These are phyloP conservation scores for Talaromyces atroroseus DNA, from an alignment of 2,329 filamentous ascomycete genomes.

Conservation along the genomic window DNA sequence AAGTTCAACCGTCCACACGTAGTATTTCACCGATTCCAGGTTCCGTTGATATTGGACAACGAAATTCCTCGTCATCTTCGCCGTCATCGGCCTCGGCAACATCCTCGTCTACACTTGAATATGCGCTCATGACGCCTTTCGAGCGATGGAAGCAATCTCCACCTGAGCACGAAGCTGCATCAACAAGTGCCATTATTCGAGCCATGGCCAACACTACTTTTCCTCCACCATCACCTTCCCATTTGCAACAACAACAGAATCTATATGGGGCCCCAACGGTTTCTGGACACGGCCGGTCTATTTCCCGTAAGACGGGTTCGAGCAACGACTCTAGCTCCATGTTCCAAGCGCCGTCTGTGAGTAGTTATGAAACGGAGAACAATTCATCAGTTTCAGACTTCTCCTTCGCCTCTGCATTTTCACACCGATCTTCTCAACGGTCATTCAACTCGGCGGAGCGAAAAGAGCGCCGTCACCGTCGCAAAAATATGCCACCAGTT, in stretches of 20 bases:
- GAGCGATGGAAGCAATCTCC: conserved; percentile 66
- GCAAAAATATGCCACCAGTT: conserved; percentile 42
- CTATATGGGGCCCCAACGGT: conserved; percentile 17
- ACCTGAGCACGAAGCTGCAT: conserved; percentile 63
- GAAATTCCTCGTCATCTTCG: conserved; percentile 41
- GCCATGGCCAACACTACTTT: conserved; percentile 48
- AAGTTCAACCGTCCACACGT: conserved; percentile 60
- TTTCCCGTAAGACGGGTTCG: conserved; percentile 37
- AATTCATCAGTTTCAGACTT: conserved; percentile 50
- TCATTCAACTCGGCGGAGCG: conserved; percentile 54
- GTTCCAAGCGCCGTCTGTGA: conserved; percentile 48
- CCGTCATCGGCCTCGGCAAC: conserved; percentile 44
- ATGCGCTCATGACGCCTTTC: conserved; percentile 54
- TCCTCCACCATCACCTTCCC: conserved; percentile 16
- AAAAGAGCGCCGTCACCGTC: conserved; percentile 54
- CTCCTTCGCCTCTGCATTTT: conserved; percentile 53
- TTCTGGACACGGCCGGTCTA: conserved; percentile 28
- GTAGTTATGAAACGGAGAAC: conserved; percentile 48
- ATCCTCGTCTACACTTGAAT: conserved; percentile 14
- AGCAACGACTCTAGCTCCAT: conserved; percentile 52
- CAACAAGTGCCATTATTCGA: conserved; percentile 58
- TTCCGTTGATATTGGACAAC: conserved; percentile 67
- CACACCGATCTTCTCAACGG: conserved; percentile 50
- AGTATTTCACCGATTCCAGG: conserved; percentile 65
- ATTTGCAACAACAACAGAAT: conserved; percentile 20